These are phyloP conservation scores for Sugiyamaella americana DNA, from an alignment of 805 yeast species.

Conservation along the genomic window DNA sequence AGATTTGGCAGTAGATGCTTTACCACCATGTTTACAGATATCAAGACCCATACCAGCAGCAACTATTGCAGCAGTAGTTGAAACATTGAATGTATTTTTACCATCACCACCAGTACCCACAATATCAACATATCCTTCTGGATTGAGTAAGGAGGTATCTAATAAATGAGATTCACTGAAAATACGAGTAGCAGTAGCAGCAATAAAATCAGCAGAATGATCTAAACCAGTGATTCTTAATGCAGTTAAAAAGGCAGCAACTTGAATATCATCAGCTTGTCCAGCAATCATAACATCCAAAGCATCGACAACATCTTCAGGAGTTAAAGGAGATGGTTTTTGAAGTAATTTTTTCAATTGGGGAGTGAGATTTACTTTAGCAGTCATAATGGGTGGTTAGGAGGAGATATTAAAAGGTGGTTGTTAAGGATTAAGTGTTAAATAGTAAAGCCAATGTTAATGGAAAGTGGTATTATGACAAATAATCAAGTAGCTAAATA, in stretches of 20 bases:
- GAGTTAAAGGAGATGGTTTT: slow-evolving; percentile 56
- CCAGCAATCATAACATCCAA: slow-evolving; percentile 56
- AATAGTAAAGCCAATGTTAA: no score
- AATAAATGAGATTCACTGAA: slow-evolving; percentile 41
- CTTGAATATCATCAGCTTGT: slow-evolving; percentile 59
- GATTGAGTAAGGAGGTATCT: slow-evolving; percentile 13
- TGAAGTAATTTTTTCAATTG: slow-evolving; percentile 58
- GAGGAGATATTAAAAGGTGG: no score
- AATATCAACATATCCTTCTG: slow-evolving; percentile 65
- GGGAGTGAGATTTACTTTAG: slow-evolving; percentile 37
- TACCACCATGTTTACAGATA: slow-evolving; percentile 95
- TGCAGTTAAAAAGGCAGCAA: slow-evolving; percentile 74
- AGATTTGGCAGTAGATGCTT: slow-evolving; percentile 86
- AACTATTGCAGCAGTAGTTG: slow-evolving; percentile 90
- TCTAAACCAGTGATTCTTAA: slow-evolving; percentile 70
- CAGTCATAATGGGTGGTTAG: no score
- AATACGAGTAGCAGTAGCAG: slow-evolving; percentile 77
- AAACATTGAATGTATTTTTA: slow-evolving; percentile 92
- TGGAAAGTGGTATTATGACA: no score
- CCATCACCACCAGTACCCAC: slow-evolving; percentile 99
- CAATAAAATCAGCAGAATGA: slow-evolving; percentile 72
- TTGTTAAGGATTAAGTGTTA: no score
- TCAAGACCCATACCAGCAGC: slow-evolving; percentile 81
- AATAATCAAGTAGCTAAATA: no score
- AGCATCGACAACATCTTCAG: slow-evolving; percentile 59